Percentiles rank a stretch among this genome's conserved stretches.
phyloP scores from a whole-genome alignment of 495 filamentous ascomycete species.

The Jackrogersella multiformis region DNA sequence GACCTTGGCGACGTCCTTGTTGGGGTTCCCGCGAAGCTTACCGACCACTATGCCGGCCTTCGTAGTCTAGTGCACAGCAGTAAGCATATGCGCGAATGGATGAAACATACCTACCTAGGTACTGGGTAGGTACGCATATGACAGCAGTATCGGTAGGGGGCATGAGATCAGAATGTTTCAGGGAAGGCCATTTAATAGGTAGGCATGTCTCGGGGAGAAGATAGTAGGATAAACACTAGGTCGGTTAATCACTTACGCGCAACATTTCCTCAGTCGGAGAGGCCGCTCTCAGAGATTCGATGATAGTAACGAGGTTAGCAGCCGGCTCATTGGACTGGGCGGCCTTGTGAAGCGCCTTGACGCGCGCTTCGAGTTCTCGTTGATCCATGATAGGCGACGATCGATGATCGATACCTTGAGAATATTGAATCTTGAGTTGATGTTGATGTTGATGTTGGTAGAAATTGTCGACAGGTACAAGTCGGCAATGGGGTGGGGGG shows the following conservation, averaged over 20 bases:
- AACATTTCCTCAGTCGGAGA: conserved; percentile 87
- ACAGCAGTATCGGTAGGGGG: background rate
- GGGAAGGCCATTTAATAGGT: background rate
- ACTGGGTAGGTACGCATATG: background rate
- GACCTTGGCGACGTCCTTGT: conserved; percentile 77
- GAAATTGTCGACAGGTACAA: background rate
- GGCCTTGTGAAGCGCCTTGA: conserved; percentile 80
- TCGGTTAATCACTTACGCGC: conserved; percentile 59
- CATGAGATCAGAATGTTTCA: background rate
- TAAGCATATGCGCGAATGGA: background rate
- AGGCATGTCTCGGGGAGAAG: conserved; percentile 3
- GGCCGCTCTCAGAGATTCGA: conserved; percentile 81
- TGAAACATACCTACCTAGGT: no score
- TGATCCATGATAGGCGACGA: conserved; percentile 76
- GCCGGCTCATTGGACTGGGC: conserved; percentile 72
- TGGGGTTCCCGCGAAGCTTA: conserved; percentile 76
- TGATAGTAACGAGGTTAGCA: conserved; percentile 68
- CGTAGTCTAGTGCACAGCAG: conserved; percentile 66
- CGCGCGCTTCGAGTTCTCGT: conserved; percentile 76
- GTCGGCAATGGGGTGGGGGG: background rate
- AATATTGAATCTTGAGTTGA: background rate
- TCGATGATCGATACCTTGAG: conserved; percentile 1
- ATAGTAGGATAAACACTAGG: background rate
- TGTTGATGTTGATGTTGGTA: no score
- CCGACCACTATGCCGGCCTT: conserved; percentile 90